Percentiles rank a stretch among this genome's conserved stretches.
phyloP scores from a whole-genome alignment of 345 rosid genomes.

The Luvunga scandens region DNA sequence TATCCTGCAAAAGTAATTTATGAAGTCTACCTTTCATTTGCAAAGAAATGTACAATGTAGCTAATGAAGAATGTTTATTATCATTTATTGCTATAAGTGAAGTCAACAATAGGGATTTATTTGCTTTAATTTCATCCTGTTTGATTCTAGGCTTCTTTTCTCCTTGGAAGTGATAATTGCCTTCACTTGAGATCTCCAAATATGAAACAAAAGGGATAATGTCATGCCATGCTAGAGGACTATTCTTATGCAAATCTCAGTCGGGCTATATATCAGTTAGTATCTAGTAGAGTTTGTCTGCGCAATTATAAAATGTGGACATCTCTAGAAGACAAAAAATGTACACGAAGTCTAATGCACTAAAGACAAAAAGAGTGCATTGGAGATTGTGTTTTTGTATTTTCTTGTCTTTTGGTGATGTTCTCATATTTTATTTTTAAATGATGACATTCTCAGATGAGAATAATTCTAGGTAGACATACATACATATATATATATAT shows the following conservation, averaged over 20 bases:
- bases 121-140: background rate
- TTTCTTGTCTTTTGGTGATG: too few species aligned
- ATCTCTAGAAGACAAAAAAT: background rate
- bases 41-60: background rate
- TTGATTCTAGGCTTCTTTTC: background rate
- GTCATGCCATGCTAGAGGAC: background rate
- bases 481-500: too few species aligned
- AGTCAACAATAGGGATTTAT: background rate
- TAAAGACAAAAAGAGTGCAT: too few species aligned
- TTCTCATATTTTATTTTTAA: too few species aligned
- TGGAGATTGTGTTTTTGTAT: background rate
- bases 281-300: background rate
- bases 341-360: background rate
- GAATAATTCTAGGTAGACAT: too few species aligned
- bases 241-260: background rate
- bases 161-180: background rate
- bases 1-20: background rate
- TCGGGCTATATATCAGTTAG: background rate
- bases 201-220: background rate
- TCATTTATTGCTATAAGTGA: background rate
- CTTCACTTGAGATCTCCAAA: background rate
- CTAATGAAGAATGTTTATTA: background rate
- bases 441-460: background rate
- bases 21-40: background rate
- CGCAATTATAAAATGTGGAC: background rate